Evolutionary conservation across 2,329 filamentous ascomycete species (phyloP).

Genomic region (Dryadomyces quercivorus): DNA sequence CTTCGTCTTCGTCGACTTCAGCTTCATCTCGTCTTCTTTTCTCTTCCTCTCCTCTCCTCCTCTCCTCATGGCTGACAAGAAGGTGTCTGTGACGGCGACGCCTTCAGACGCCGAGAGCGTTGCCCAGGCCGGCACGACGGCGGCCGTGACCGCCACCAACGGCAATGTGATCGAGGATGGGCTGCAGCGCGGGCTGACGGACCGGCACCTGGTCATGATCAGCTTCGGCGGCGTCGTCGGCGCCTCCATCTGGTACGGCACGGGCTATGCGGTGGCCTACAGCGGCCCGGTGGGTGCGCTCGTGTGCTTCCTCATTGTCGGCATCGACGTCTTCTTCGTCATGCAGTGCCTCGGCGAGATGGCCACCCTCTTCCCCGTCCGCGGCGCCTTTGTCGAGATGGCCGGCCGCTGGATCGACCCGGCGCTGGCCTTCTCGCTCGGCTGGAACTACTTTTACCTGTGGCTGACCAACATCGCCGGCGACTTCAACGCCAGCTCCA

Average conservation of each 20-base stretch:
- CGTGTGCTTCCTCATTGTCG: slow-evolving; percentile 20
- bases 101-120: neutral
- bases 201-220: slow-evolving; percentile 13
- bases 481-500: slow-evolving; percentile 11
- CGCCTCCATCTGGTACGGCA: slow-evolving; percentile 13
- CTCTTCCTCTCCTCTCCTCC: neutral
- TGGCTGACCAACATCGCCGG: slow-evolving; percentile 23
- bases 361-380: slow-evolving; percentile 41
- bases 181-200: slow-evolving; percentile 6
- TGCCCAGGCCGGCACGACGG: neutral
- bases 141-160: neutral
- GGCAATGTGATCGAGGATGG: slow-evolving; percentile 3
- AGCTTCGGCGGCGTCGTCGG: slow-evolving; percentile 14
- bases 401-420: slow-evolving; percentile 42
- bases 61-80: neutral
- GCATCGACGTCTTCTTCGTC: slow-evolving; percentile 10
- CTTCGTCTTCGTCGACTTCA: no score
- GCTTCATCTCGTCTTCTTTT: neutral
- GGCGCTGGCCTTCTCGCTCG: slow-evolving; percentile 42
- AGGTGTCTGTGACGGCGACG: neutral
- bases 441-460: slow-evolving; percentile 37
- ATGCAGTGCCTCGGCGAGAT: slow-evolving; percentile 42
- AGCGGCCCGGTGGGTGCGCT: slow-evolving; percentile 19
- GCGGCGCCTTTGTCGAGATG: slow-evolving; percentile 40
- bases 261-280: slow-evolving; percentile 18